Base-by-base conservation (phyloP, 2,329 filamentous ascomycete genomes). In the Trichoderma pleuroti region DNA sequence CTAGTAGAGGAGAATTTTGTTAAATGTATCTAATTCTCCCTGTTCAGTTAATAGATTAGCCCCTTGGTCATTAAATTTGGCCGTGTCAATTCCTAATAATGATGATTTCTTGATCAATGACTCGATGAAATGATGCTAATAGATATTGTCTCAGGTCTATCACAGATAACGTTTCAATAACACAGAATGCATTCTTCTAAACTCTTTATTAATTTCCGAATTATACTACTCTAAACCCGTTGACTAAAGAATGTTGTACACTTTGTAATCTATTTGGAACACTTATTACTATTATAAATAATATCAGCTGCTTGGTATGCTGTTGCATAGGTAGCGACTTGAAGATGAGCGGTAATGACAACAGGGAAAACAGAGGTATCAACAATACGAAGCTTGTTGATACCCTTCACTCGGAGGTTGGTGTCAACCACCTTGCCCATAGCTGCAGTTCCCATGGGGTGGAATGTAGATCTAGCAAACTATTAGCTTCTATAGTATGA, bases 301-400 rank as follows among this genome's bases (percentile, higher is more conserved):
- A 84, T 84, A 75, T 87, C 87, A 2, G 86, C 86, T 1, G 87
- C 87, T 78, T 89, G 89, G 78, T 89, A 87, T 6, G 83, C 84
- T 30, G 88, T 79, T 76, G 88, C 87, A 73, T 87, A 88, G 0
- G 84, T 84, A 0, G 86, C 82, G 1, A 85, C 76, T 5, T 83
- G 81, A 30, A 85, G 82, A 74, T 86, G 88, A 9, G 62, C 71
- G 1, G 73, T 70, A 14, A 80, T 77, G 3, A 77, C 70, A 26
- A 76, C 71, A 2, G 81, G 80, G 24, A 82, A 77, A 9, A 82
- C 76, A 11, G 78, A 82, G 12, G 80, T 79, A 73, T 84, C 82
- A 0, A 81, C 78, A 8, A 84, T 76, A 16, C 80, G 78, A 32
- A 84, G 74, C n/a, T 76, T 76, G 10, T 74, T 73, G 5, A 82